phyloP scores from a whole-genome alignment of 2,329 filamentous ascomycete genomes.

The Botrytis squamosa region DNA sequence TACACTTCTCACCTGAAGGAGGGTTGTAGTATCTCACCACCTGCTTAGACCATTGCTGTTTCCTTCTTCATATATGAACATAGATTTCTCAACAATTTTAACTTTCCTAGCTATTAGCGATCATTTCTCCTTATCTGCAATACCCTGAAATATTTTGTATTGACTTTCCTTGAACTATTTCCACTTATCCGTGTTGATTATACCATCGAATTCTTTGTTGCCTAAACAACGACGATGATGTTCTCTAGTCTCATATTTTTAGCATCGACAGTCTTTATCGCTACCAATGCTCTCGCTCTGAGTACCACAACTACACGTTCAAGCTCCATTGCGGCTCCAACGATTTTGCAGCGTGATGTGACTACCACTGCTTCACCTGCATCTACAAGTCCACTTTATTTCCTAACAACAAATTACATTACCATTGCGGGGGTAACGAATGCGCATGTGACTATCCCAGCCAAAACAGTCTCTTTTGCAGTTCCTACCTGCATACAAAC shows the following conservation, averaged over 20 bases:
- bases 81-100: background rate
- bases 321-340: background rate
- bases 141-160: background rate
- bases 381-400: slow-evolving; percentile 14
- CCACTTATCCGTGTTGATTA: background rate
- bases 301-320: background rate
- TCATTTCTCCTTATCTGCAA: background rate
- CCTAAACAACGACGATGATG: background rate
- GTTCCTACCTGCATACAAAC: slow-evolving; percentile 21
- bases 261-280: background rate
- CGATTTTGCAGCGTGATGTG: background rate
- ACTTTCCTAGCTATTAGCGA: background rate
- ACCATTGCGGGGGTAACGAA: slow-evolving; percentile 22
- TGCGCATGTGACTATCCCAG: slow-evolving; percentile 19
- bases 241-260: background rate
- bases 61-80: background rate
- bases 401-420: slow-evolving; percentile 21
- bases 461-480: slow-evolving; percentile 21
- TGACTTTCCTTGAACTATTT: background rate
- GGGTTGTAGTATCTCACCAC: background rate
- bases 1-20: background rate
- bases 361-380: background rate
- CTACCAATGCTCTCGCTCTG: background rate
- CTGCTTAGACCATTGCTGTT: background rate
- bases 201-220: background rate